Base-by-base conservation (phyloP, 1,284 basidiomycete genomes). In the Tilletia horrida region DNA sequence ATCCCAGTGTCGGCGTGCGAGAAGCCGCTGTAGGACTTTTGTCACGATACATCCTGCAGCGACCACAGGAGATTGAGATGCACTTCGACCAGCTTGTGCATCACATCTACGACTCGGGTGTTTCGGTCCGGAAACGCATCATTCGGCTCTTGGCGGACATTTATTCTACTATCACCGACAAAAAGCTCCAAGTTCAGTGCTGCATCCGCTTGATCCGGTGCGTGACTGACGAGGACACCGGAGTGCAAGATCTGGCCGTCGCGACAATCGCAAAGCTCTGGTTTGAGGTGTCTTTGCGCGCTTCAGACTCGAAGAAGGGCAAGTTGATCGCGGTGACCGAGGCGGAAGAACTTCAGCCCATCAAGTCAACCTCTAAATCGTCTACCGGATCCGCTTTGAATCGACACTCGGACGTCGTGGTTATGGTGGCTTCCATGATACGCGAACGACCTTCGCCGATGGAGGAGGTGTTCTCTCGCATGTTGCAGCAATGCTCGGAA, bases 11-110 rank as follows among this genome's bases (percentile, higher is more conserved):
- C 0, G 90, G 90, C 29, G 96, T 98, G 21, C 89, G 95, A 43
- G 96, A 99, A 82, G 91, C 92, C 4, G 93, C 95, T 4, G 91
- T 98, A 8, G 93, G 96, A 71, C 85, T 98, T 62, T 91, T 98
- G 68, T 93, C 95, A 31, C 95, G 92, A 83, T 96, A 97, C 78
- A 89, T 97, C 83, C 87, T 94, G 29, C 89, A 92, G 67, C 89
- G 90, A 2, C 91, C 92, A 0, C 88, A 89, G 67, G 88, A 96
- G 29, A 91, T 91, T 0, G 86, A 87, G 2, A 87, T 91, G 71
- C 96, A 97, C 83, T 93, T 93, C 77, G 86, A 87, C 47, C 88
- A 88, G 81, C 90, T 99, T 45, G 88, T 90, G 2, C 89, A 90
- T 67, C 89, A 94, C 9, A 91, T 96, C 43, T 73, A 93, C 90